phyloP scores from a whole-genome alignment of 1,284 basidiomycete species.

The Chalciporus piperatoides region DNA sequence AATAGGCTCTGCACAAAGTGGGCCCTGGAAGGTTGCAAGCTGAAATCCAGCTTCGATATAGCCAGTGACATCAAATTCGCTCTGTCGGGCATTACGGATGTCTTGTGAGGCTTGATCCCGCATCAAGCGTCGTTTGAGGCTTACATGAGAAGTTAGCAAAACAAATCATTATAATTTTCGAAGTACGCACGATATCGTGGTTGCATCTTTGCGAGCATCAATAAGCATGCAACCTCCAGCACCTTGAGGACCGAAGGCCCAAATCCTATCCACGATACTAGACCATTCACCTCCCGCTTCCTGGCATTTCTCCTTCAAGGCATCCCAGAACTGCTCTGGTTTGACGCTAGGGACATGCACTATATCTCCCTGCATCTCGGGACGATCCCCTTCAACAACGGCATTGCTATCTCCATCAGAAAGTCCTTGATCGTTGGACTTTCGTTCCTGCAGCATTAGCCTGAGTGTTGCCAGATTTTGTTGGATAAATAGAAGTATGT shows the following conservation, averaged over 20 bases:
- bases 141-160: constrained; percentile 28
- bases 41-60: constrained; percentile 94
- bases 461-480: constrained; percentile 65
- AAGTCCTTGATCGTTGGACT: constrained; percentile 30
- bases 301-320: constrained; percentile 62
- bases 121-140: constrained; percentile 48
- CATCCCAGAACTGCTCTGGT: constrained; percentile 80
- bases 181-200: constrained; percentile 50
- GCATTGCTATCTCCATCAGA: constrained; percentile 31
- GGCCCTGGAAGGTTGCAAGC: constrained; percentile 90
- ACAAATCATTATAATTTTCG: constrained; percentile 4
- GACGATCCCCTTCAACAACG: constrained; percentile 38
- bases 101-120: constrained; percentile 37
- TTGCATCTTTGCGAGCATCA: constrained; percentile 54
- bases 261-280: constrained; percentile 69
- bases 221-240: constrained; percentile 87
- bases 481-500: constrained; percentile 71
- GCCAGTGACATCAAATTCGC: constrained; percentile 65
- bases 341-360: constrained; percentile 59
- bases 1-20: constrained; percentile 92
- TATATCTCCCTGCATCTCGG: constrained; percentile 56
- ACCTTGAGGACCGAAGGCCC: constrained; percentile 89
- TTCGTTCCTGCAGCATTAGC: constrained; percentile 49
- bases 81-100: constrained; percentile 31
- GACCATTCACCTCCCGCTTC: constrained; percentile 81